Percentiles rank a stretch among this genome's conserved stretches.
phyloP scores from a whole-genome alignment of 306 rosid genomes.

The Vigna angularis region DNA sequence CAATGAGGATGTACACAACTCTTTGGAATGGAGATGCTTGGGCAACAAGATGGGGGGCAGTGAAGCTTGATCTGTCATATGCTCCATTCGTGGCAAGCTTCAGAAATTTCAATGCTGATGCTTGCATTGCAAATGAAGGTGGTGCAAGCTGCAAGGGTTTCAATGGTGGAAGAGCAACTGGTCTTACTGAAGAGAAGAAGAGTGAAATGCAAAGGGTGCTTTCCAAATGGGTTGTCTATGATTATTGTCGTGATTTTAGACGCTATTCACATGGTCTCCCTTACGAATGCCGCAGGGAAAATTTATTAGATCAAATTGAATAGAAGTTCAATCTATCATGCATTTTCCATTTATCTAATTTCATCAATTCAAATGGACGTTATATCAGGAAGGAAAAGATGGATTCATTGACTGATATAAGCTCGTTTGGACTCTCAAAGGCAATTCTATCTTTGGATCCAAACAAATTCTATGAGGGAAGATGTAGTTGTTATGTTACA shows the following conservation, averaged over 20 bases:
- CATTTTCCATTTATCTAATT: not conserved
- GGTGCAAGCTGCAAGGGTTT: conserved; percentile 30
- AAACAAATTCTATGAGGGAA: not conserved
- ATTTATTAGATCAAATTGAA: not conserved
- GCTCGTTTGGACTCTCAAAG: too few species aligned
- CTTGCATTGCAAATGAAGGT: conserved; percentile 40
- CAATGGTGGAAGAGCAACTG: not conserved
- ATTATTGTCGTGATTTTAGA: conserved; percentile 53
- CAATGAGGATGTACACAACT: conserved; percentile 53
- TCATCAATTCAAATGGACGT: not conserved
- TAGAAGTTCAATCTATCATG: not conserved
- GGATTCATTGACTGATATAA: not conserved
- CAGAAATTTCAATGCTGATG: conserved; percentile 39
- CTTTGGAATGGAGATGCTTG: conserved; percentile 64
- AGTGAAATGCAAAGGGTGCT: conserved; percentile 20
- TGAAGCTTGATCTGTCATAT: conserved; percentile 48
- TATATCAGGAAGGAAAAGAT: not conserved
- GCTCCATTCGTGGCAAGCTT: conserved; percentile 58
- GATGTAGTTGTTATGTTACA: not conserved
- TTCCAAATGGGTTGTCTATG: conserved; percentile 53
- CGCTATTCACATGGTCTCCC: conserved; percentile 64
- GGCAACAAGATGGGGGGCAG: conserved; percentile 66
- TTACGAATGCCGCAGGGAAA: conserved; percentile 51
- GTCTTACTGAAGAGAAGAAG: conserved; percentile 32
- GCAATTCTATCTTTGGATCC: too few species aligned